These are phyloP conservation scores for Thelonectria blattea DNA, from an alignment of 2,329 filamentous ascomycete genomes.

Conservation along the genomic window DNA sequence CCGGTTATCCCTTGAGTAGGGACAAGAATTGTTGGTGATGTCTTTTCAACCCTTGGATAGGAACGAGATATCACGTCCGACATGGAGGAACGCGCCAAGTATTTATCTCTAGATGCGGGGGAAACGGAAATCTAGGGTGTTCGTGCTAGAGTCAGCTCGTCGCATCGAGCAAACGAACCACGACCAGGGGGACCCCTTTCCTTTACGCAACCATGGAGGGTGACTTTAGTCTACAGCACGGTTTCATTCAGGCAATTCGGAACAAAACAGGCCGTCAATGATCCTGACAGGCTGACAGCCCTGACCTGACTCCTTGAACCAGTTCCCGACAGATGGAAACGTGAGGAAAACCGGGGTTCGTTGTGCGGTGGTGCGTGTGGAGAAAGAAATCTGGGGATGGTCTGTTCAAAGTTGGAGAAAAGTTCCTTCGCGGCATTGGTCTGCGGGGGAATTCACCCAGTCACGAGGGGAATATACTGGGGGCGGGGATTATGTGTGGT, in stretches of 20 bases:
- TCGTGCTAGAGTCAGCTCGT: conserved; percentile 4
- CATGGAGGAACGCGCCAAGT: conserved; percentile 21
- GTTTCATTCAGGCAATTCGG: background rate
- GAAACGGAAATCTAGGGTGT: conserved; percentile 29
- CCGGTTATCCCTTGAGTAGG: too few species aligned
- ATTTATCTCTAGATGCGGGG: conserved; percentile 29
- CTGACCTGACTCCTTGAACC: too few species aligned
- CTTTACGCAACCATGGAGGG: background rate
- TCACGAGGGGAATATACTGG: background rate
- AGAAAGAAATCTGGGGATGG: conserved; percentile 33
- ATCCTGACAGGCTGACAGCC: too few species aligned
- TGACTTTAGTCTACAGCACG: too few species aligned
- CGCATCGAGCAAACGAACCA: conserved; percentile 4
- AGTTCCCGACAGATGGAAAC: too few species aligned
- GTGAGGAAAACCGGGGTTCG: background rate
- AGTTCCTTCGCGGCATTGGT: too few species aligned
- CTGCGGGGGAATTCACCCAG: too few species aligned
- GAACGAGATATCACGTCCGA: too few species aligned
- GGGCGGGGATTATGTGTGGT: background rate
- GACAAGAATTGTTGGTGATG: background rate
- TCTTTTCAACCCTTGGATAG: background rate
- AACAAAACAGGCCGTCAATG: conserved; percentile 1
- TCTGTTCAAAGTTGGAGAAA: conserved; percentile 25
- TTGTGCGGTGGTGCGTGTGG: conserved; percentile 9
- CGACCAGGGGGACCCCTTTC: background rate